Percentiles rank a stretch among this genome's conserved stretches.
These are phyloP conservation scores for Nevesoporus exiguus DNA, from an alignment of 768 basidiomycete species.

Conservation along the genomic window DNA sequence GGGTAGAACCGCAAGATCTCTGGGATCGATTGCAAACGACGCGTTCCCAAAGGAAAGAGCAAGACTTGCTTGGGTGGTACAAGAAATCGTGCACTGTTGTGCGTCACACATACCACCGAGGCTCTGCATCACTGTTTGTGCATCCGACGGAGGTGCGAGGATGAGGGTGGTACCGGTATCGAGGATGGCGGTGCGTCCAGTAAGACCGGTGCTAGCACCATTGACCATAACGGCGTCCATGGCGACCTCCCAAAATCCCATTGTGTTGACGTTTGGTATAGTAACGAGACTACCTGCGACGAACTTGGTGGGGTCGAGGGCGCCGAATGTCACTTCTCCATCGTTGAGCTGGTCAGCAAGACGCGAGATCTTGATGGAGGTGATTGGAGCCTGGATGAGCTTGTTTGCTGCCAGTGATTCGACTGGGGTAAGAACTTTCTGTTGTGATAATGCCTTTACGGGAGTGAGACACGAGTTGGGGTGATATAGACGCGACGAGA, in stretches of 20 bases:
- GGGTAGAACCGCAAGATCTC: conserved; percentile 61
- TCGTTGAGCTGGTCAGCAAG: conserved; percentile 60
- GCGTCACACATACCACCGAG: conserved; percentile 51
- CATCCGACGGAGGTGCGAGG: conserved; percentile 45
- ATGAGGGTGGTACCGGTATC: conserved; percentile 50
- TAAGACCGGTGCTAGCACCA: conserved; percentile 48
- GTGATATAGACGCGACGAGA: conserved; percentile 9
- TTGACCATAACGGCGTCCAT: conserved; percentile 59
- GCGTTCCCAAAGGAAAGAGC: conserved; percentile 57
- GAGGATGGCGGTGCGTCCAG: conserved; percentile 66
- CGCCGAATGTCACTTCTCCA: conserved; percentile 82
- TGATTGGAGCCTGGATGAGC: conserved; percentile 59
- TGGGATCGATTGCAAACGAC: conserved; percentile 59
- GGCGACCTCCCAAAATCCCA: conserved; percentile 80
- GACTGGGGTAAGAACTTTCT: conserved; percentile 62
- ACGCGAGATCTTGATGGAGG: conserved; percentile 79
- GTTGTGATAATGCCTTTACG: conserved; percentile 56
- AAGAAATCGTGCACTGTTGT: conserved; percentile 61
- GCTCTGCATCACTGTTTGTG: conserved; percentile 54
- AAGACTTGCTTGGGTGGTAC: conserved; percentile 50
- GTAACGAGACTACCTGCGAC: conserved; percentile 54
- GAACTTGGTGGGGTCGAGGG: conserved; percentile 68
- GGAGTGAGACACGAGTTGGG: background rate
- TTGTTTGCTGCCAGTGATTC: conserved; percentile 61
- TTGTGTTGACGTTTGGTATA: conserved; percentile 56